Base-by-base conservation (phyloP, 164 flowering plant genomes). In the Aristolochia californica region DNA sequence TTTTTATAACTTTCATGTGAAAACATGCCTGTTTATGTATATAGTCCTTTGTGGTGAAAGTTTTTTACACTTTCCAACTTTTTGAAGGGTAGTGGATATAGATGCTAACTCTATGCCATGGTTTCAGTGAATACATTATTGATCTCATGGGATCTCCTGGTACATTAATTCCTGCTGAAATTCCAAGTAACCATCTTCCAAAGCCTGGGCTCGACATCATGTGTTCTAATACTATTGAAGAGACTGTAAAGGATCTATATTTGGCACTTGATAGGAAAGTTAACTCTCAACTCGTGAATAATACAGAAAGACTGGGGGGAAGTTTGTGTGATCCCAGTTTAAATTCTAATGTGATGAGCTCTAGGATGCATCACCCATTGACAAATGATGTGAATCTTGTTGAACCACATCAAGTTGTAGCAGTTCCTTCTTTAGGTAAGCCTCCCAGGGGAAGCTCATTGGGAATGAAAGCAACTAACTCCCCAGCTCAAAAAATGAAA, bases 121-220 rank as follows among this genome's bases (percentile, higher is more conserved):
- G 58, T 79, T 83, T 20, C 95, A 93, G 99, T 73, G 99, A 93
- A 76, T 89, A 80, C 67, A 89, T 93, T 30, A 76, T 93, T 64
- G 99, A 93, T 76, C 75, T 93, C 52, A 93, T 93, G 99, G 96
- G 96, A 64, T 91, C 97, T 71, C 99, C 99, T 0, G 99, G 99
- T 5, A 66, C 95, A 2, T 74, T 93, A 51, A 93, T 93, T 71
- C 99, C 99, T 65, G 75, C 88, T 50, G 99, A 93, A 76, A 78
- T 78, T 56, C 88, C 96, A 28, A 75, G 80, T 71, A 61, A 68
- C 54, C 82, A 72, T 66, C 73, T 77, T 43, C 80, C 70, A 66
- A 74, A 58, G 67, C 60, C 72, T 55, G 80, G 71, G 15, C 52
- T 78, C 55, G 82, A 74, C 64, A 48, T 56, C 52, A 68, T 79